A percentile compares a stretch with the other conserved stretches of the same genome.
These are phyloP conservation scores for Cutaneotrichosporon curvatum DNA, from an alignment of 1,284 basidiomycete genomes.

Conservation along the genomic window DNA sequence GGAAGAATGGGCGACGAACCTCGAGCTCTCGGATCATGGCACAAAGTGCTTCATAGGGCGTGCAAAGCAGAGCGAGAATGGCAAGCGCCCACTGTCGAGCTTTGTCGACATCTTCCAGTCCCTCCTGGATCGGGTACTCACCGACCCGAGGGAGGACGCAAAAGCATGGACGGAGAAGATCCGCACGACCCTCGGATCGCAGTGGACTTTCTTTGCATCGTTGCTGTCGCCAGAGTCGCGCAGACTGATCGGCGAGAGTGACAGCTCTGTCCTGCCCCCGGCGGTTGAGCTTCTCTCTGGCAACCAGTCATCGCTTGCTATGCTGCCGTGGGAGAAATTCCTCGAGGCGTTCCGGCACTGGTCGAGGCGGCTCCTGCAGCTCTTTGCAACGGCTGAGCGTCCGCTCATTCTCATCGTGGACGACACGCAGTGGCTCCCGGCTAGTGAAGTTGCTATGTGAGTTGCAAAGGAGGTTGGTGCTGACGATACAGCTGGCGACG, in stretches of 20 bases:
- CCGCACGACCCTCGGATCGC: slow-evolving; percentile 18
- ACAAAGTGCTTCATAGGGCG: slow-evolving; percentile 23
- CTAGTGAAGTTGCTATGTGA: slow-evolving; percentile 28
- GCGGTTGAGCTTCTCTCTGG: slow-evolving; percentile 22
- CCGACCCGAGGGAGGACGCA: slow-evolving; percentile 33
- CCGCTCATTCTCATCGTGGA: slow-evolving; percentile 39
- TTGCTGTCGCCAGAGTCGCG: slow-evolving; percentile 28
- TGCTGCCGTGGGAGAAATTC: slow-evolving; percentile 29
- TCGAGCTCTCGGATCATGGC: slow-evolving; percentile 15
- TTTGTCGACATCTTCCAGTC: slow-evolving; percentile 38
- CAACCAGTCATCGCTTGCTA: too few species aligned
- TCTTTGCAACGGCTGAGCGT: slow-evolving; percentile 30
- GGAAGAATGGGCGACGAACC: slow-evolving; percentile 23
- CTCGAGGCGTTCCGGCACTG: slow-evolving; percentile 24
- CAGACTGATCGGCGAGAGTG: slow-evolving; percentile 19
- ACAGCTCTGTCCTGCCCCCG: not conserved
- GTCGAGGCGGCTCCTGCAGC: slow-evolving; percentile 30
- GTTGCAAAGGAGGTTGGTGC: not conserved
- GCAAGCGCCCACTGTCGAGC: slow-evolving; percentile 29
- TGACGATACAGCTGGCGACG: slow-evolving; percentile 17
- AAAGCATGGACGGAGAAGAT: slow-evolving; percentile 30
- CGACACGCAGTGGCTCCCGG: slow-evolving; percentile 39
- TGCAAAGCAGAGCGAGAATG: slow-evolving; percentile 33
- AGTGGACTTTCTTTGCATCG: slow-evolving; percentile 28
- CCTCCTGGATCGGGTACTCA: slow-evolving; percentile 34